phyloP scores from a whole-genome alignment of 1,284 basidiomycete species.

The Ceratorhiza oryzae-sativae region DNA sequence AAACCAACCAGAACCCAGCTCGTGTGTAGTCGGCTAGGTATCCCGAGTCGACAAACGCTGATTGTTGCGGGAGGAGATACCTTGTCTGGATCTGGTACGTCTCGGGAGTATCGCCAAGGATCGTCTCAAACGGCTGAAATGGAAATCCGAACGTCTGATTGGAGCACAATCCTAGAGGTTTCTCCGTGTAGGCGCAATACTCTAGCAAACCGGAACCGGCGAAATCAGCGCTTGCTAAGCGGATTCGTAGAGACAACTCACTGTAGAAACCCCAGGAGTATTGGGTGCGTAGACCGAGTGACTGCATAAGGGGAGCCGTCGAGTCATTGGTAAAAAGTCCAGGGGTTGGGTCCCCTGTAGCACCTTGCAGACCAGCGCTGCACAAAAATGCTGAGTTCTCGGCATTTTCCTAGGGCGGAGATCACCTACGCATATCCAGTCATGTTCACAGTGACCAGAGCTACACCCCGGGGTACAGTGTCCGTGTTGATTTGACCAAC shows the following conservation, averaged over 20 bases:
- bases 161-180: conserved; percentile 66
- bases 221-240: background rate
- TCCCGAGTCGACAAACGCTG: conserved; percentile 65
- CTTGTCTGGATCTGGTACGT: conserved; percentile 67
- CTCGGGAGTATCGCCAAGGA: conserved; percentile 68
- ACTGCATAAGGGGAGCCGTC: conserved; percentile 63
- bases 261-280: conserved; percentile 78
- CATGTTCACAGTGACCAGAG: conserved; percentile 70
- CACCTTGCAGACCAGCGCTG: conserved; percentile 61
- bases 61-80: conserved; percentile 54
- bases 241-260: conserved; percentile 3
- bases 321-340: conserved; percentile 74
- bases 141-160: conserved; percentile 64
- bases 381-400: conserved; percentile 35
- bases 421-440: conserved; percentile 68
- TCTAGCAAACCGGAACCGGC: conserved; percentile 28
- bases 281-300: conserved; percentile 67
- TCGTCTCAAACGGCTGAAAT: conserved; percentile 66
- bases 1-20: conserved; percentile 75
- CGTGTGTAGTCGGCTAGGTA: conserved; percentile 69
- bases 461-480: conserved; percentile 64
- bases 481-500: conserved; percentile 82
- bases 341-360: conserved; percentile 64
- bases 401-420: conserved; percentile 31
- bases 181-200: conserved; percentile 50